These are phyloP conservation scores for Suhomyces terraborum DNA, from an alignment of 1,139 yeast genomes.

Conservation along the genomic window DNA sequence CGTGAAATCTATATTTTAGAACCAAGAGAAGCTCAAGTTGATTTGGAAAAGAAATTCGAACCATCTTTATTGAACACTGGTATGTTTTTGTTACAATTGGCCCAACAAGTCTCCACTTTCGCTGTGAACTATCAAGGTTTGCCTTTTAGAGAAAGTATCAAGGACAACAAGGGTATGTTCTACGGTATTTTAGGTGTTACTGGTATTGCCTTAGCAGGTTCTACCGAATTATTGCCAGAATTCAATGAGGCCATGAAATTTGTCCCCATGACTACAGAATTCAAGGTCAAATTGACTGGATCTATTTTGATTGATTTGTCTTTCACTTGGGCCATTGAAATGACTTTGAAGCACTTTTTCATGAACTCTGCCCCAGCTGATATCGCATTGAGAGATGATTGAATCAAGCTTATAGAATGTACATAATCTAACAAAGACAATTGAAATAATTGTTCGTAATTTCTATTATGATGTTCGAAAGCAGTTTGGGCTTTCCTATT, in stretches of 20 bases:
- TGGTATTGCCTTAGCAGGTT: constrained; percentile 82
- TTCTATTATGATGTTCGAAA: no score
- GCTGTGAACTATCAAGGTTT: constrained; percentile 97
- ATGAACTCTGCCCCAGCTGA: constrained; percentile 93
- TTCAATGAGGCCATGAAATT: constrained; percentile 87
- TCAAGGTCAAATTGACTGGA: constrained; percentile 75
- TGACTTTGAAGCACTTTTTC: constrained; percentile 75
- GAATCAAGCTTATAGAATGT: constrained; percentile 9
- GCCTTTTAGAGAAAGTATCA: constrained; percentile 91
- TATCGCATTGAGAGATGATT: constrained; percentile 60
- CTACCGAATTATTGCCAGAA: constrained; percentile 95
- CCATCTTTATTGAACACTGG: constrained; percentile 96
- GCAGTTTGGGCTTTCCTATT: no score
- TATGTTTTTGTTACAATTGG: constrained; percentile 88
- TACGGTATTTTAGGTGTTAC: constrained; percentile 93
- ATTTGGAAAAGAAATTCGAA: constrained; percentile 81
- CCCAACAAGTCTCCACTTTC: constrained; percentile 96
- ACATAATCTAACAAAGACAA: constrained; percentile 5
- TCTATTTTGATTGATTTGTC: constrained; percentile 76
- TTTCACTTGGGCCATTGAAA: constrained; percentile 78
- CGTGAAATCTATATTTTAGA: constrained; percentile 81
- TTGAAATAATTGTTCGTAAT: neutral
- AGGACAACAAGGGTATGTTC: constrained; percentile 94
- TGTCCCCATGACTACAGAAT: constrained; percentile 78
- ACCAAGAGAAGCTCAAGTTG: constrained; percentile 87